Percentiles rank a stretch among this genome's conserved stretches.
phyloP scores from a whole-genome alignment of 495 filamentous ascomycete species.

The Xylaria bambusicola region DNA sequence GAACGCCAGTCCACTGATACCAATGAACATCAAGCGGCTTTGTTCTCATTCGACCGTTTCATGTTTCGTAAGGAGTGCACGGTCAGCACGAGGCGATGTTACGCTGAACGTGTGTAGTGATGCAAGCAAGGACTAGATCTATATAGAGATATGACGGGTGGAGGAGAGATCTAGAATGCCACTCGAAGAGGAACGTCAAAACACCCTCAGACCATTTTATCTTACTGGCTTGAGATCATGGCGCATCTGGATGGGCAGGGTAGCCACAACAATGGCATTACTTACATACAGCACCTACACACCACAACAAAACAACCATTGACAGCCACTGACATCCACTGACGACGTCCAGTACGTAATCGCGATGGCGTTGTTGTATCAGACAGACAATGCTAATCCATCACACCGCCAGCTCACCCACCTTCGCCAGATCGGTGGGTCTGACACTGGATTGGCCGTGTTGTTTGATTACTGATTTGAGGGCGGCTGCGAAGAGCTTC shows the following conservation, averaged over 20 bases:
- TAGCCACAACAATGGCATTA: background rate
- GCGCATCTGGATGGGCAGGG: background rate
- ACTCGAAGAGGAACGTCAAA: background rate
- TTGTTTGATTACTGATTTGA: conserved; percentile 14
- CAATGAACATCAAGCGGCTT: background rate
- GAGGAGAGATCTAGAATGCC: background rate
- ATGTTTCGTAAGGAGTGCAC: background rate
- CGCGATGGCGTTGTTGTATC: background rate
- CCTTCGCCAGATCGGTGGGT: conserved; percentile 4
- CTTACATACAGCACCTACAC: too few relatives aligned
- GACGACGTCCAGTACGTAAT: too few relatives aligned
- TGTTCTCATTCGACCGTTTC: background rate
- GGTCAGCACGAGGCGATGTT: background rate
- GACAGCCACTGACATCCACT: too few relatives aligned
- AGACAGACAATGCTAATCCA: conserved; percentile 6
- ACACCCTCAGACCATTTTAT: background rate
- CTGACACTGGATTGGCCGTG: conserved; percentile 1
- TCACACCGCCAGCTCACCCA: conserved; percentile 15
- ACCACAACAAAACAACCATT: too few relatives aligned
- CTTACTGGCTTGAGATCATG: background rate
- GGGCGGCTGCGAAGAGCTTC: conserved; percentile 14
- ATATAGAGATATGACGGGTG: background rate
- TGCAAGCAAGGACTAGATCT: conserved; percentile 7
- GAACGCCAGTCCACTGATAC: background rate
- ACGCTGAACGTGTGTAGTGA: background rate